Evolutionary conservation across 1,284 basidiomycete genomes (phyloP).

Genomic region (Wallemia ichthyophaga): DNA sequence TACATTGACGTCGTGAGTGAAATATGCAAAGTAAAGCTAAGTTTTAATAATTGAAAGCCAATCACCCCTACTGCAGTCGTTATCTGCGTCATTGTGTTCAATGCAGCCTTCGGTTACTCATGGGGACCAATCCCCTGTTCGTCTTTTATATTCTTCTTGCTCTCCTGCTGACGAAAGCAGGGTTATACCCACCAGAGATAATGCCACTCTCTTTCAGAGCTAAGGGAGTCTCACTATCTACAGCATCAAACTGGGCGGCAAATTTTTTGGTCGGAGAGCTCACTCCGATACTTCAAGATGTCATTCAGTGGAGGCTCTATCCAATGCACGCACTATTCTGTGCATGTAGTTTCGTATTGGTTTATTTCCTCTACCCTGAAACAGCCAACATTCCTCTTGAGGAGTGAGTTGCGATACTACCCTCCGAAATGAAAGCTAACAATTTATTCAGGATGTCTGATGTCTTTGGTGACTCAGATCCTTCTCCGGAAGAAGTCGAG

Average conservation of each 20-base stretch:
- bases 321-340: constrained; percentile 93
- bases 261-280: constrained; percentile 68
- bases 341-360: constrained; percentile 46
- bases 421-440: too few species aligned
- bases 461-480: not conserved
- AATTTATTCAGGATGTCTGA: not conserved
- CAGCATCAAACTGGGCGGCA: constrained; percentile 25
- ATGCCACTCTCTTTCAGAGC: constrained; percentile 67
- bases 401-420: not conserved
- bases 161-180: not conserved
- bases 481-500: not conserved
- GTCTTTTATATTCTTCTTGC: not conserved
- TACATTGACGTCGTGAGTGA: constrained; percentile 59
- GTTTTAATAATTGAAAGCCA: constrained; percentile 5
- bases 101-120: constrained; percentile 70
- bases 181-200: constrained; percentile 80
- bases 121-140: constrained; percentile 40
- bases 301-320: constrained; percentile 74
- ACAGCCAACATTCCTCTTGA: constrained; percentile 4
- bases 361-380: constrained; percentile 7
- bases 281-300: constrained; percentile 64
- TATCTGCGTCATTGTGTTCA: constrained; percentile 68
- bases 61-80: constrained; percentile 54
- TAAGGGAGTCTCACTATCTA: constrained; percentile 78
- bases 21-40: constrained; percentile 10